These are phyloP conservation scores for Petunia hybrid DNA, from an alignment of 305 asterid genomes.

Conservation along the genomic window DNA sequence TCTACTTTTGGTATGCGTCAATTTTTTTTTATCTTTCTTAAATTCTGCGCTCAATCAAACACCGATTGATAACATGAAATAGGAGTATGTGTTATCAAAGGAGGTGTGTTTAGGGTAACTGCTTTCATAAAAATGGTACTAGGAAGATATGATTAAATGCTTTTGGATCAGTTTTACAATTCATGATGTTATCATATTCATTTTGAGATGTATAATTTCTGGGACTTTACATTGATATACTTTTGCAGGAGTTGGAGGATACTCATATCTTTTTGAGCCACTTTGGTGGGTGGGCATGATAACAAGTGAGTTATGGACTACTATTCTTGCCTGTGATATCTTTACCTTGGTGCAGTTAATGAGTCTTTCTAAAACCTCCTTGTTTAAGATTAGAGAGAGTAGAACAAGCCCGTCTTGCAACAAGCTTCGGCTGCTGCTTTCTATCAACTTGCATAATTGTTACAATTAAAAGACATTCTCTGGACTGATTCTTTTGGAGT, in stretches of 20 bases:
- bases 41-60: no score
- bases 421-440: background rate
- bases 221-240: background rate
- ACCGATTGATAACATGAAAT: no score
- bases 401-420: background rate
- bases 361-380: background rate
- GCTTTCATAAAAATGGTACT: background rate
- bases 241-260: constrained; percentile 60
- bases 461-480: background rate
- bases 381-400: constrained; percentile 10
- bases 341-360: background rate
- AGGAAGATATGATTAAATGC: background rate
- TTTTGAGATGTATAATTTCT: background rate
- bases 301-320: constrained; percentile 45
- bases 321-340: constrained; percentile 2
- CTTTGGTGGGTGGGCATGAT: constrained; percentile 65
- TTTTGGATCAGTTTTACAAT: background rate
- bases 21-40: no score
- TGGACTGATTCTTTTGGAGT: background rate
- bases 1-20: no score
- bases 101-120: background rate
- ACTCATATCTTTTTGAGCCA: constrained; percentile 55
- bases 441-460: background rate
- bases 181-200: background rate
- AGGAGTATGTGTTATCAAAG: background rate